Base-by-base conservation (phyloP, 176 grass and related monocot genomes). In the Tuctoria greenei region DNA sequence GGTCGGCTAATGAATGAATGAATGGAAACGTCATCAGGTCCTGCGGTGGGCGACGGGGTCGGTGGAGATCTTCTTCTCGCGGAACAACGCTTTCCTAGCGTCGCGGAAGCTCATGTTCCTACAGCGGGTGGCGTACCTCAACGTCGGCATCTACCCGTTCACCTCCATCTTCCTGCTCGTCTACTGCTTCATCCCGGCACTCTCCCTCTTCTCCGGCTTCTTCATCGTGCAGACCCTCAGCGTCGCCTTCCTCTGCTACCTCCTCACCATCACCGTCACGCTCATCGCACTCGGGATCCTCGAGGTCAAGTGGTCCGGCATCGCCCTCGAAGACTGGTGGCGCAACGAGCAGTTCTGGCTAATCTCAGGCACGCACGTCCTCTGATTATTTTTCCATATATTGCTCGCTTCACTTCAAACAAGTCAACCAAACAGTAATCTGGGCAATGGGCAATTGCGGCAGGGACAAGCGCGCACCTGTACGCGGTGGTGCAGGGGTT, bases 161-260 rank as follows among this genome's bases (percentile, higher is more conserved):
- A 96, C 93, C 10, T 96, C 93, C 36, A 83, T 97, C 77, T 97
- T 97, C 72, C 90, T 96, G 58, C 34, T 99, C 6, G 89, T 92
- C 64, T 99, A 99, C 85, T 99, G 95, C 81, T 99, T 99, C 86
- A 86, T 99, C 84, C 95, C 95, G 15, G 95, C 95, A n/a, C 86
- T 99, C 27, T 99, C 95, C 15, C 91, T 99, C 75, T 99, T 99
- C 85, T 95, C 95, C 14, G 95, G 95, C 7, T 88, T 69, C 73
- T 99, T 99, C 76, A 99, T 99, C 58, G 95, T 95, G 74, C 95
- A 92, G 82, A 95, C 86, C 43, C 89, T 99, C 62, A 90, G 88
- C 60, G 82, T 99, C 35, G 86, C 95, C 13, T 99, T 99, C 78
- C 90, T 99, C 69, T 27, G 75, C 76, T 99, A 92, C 73, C 89